Conservation (phyloP, 2,329 filamentous ascomycete genomes). For the Xylariaceae sp. region DNA sequence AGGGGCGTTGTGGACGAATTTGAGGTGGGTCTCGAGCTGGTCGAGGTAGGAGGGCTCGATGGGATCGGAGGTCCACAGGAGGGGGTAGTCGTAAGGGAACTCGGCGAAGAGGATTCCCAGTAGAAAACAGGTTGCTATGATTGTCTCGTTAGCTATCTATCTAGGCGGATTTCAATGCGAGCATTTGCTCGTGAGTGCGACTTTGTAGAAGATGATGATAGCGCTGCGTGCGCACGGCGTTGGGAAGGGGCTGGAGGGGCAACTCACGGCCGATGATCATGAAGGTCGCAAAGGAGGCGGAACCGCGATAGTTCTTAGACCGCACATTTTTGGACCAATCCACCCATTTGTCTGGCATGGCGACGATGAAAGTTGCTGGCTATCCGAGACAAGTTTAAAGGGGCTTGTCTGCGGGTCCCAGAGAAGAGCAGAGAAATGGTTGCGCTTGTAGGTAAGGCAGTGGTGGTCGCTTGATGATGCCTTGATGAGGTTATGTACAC, state of each 20-base stretch:
- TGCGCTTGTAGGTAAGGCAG: too few relatives aligned
- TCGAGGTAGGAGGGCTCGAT: constrained; percentile 68
- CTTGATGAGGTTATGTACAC: too few relatives aligned
- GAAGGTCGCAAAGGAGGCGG: constrained; percentile 85
- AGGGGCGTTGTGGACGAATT: constrained; percentile 85
- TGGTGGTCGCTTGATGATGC: too few relatives aligned
- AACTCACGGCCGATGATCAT: constrained; percentile 90
- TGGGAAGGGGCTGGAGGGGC: constrained; percentile 2
- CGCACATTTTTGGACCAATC: constrained; percentile 55
- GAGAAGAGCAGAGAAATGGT: too few relatives aligned
- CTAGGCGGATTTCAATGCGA: too few relatives aligned
- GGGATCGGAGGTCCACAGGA: constrained; percentile 71
- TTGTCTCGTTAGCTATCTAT: neutral
- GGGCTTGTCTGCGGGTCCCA: too few relatives aligned
- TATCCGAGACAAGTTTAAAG: too few relatives aligned
- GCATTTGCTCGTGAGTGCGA: constrained; percentile 1
- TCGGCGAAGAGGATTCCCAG: constrained; percentile 94
- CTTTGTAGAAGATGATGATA: neutral
- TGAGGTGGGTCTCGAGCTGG: constrained; percentile 84
- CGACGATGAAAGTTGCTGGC: constrained; percentile 1
- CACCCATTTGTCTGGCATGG: constrained; percentile 37
- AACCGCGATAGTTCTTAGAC: constrained; percentile 55
- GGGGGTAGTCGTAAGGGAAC: constrained; percentile 92
- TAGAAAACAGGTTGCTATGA: constrained; percentile 88
- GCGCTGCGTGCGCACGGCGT: neutral